phyloP scores from a whole-genome alignment of 1,284 basidiomycete genomes.

The Inonotus hispidus region DNA sequence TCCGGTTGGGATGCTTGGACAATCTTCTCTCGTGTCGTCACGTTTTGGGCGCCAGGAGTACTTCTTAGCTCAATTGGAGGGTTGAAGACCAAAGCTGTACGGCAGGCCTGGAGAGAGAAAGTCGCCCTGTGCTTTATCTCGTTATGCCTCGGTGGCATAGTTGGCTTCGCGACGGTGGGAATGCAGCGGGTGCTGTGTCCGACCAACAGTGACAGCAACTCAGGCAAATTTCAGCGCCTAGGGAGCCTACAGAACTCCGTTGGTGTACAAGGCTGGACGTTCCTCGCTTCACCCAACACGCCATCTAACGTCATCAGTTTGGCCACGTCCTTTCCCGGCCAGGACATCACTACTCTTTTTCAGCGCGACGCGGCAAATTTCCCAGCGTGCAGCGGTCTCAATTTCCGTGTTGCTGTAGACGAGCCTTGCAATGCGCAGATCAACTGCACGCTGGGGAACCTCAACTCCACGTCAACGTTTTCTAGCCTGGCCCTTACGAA shows the following conservation, averaged over 20 bases:
- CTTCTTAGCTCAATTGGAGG: slow-evolving; percentile 73
- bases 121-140: slow-evolving; percentile 90
- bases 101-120: slow-evolving; percentile 98
- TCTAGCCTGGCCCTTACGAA: slow-evolving; percentile 55
- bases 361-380: slow-evolving; percentile 62
- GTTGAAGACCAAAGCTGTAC: slow-evolving; percentile 69
- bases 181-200: slow-evolving; percentile 93
- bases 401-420: slow-evolving; percentile 67
- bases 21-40: slow-evolving; percentile 73
- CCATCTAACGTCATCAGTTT: slow-evolving; percentile 44
- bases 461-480: slow-evolving; percentile 56
- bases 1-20: slow-evolving; percentile 72
- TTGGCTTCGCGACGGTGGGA: slow-evolving; percentile 94
- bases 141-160: slow-evolving; percentile 66
- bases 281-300: slow-evolving; percentile 62
- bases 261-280: slow-evolving; percentile 73
- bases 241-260: slow-evolving; percentile 57
- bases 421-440: slow-evolving; percentile 58
- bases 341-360: slow-evolving; percentile 88
- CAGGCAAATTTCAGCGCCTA: slow-evolving; percentile 65
- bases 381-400: slow-evolving; percentile 54
- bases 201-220: slow-evolving; percentile 46
- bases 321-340: slow-evolving; percentile 64
- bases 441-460: slow-evolving; percentile 57
- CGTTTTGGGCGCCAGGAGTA: slow-evolving; percentile 88